Evolutionary conservation across 2,329 filamentous ascomycete genomes (phyloP), one percentile per base, ranked within the genome.

Genomic region (Venturia asperata): DNA sequence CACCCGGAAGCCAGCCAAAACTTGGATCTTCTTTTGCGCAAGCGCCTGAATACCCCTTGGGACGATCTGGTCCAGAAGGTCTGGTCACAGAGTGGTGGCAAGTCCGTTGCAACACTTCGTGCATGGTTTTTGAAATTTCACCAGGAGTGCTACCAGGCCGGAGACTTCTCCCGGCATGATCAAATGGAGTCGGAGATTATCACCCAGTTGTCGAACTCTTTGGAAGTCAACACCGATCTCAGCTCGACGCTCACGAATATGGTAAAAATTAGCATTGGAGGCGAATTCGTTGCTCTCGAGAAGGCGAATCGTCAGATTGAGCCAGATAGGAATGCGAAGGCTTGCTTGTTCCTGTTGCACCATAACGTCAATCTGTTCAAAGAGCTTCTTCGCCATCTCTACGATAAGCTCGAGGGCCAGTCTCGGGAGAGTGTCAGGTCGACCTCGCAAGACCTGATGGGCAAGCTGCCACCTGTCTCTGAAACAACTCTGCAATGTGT

Each of bases 91-190:
- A 84, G 83, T 70, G 78, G 81, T 63, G 74, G 65, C 68, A 60
- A 67, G 67, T 19, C 71, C 74, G 37, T 49, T 73, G 75, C 65
- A 69, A 85, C 87, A 43, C 82, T 96, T 65, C 80, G 87, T 60
- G 85, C 86, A 63, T 94, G 92, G 88, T 96, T 97, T 71, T 84
- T 93, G 67, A 87, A 89, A 70, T 83, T 97, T 55, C 93, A 97
- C 73, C 91, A 91, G 61, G 86, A 88, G 72, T 93, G 90, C 75
- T 93, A 89, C 76, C 87, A 87, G 67, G 92, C 91, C 41, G 82
- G 88, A 67, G 82, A 86, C 56, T 92, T 94, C 70, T 78, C 85
- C 0, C 86, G 88, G 67, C 89, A 92, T 68, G 84, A 88, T 64
- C 92, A 96, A 73, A 80, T 97, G 37, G 92, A 97, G 75, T 86